Conservation (phyloP, 768 basidiomycete genomes). For the Podaxis sp. region DNA sequence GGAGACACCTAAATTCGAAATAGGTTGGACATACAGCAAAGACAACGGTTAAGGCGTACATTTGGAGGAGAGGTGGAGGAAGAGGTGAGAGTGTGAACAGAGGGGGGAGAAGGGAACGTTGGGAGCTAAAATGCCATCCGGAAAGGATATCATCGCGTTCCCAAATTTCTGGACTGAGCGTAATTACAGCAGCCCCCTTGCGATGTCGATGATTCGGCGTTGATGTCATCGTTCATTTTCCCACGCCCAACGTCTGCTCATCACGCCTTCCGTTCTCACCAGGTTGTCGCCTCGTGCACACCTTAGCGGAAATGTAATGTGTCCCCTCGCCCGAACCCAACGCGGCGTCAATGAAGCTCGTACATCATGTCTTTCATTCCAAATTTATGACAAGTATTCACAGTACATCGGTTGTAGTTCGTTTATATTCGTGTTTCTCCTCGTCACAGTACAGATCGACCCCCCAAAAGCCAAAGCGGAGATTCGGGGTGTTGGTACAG, state of each 20-base stretch:
- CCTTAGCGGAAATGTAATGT: not conserved
- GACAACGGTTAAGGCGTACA: conserved; percentile 11
- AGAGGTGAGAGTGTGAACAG: conserved; percentile 8
- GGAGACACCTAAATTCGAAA: not conserved
- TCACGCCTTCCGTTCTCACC: too few relatives aligned
- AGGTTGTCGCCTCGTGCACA: too few relatives aligned
- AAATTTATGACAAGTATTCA: not conserved
- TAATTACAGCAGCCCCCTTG: not conserved
- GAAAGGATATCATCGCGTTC: not conserved
- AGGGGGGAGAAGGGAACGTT: conserved; percentile 1
- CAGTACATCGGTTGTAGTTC: not conserved
- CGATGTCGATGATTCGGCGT: not conserved
- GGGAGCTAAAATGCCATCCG: not conserved
- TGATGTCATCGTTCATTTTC: not conserved
- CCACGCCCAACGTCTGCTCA: not conserved
- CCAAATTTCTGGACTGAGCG: not conserved
- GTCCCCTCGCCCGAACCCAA: too few relatives aligned
- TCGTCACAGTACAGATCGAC: not conserved
- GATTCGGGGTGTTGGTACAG: not conserved
- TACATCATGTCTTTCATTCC: not conserved
- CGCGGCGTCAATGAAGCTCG: not conserved
- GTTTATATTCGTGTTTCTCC: not conserved
- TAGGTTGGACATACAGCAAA: conserved; percentile 16
- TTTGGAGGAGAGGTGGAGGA: conserved; percentile 8
- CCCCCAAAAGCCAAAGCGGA: not conserved